Percentiles rank a stretch among this genome's conserved stretches.
Evolutionary conservation across 2,329 filamentous ascomycete genomes (phyloP).

Genomic region (Aspergillus intermedius): DNA sequence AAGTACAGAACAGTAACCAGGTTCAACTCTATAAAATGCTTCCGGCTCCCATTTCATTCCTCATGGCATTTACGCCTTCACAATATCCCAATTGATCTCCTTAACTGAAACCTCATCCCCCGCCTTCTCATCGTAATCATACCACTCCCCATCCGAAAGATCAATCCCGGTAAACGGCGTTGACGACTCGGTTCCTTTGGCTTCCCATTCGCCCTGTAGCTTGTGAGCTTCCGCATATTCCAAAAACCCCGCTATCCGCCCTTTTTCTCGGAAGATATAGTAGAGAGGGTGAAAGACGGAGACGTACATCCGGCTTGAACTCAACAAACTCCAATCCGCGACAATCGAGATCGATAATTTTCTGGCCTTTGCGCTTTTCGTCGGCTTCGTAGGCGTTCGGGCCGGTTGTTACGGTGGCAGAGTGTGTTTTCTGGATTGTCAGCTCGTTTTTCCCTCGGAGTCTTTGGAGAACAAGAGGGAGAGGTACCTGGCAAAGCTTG

Average conservation of each 20-base stretch:
- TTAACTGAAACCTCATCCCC: conserved; percentile 89
- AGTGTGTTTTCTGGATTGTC: conserved; percentile 40
- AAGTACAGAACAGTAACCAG: too few relatives aligned
- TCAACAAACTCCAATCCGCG: conserved; percentile 86
- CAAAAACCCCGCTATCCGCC: conserved; percentile 3
- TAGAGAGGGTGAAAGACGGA: background rate
- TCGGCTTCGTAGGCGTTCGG: conserved; percentile 59
- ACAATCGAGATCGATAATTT: conserved; percentile 87
- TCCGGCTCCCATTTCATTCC: too few relatives aligned
- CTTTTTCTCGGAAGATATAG: background rate
- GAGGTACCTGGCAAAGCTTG: conserved; percentile 83
- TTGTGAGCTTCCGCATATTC: background rate
- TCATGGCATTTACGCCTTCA: conserved; percentile 51
- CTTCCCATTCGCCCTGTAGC: conserved; percentile 79
- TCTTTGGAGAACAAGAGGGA: background rate
- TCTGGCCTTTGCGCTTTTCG: conserved; percentile 59
- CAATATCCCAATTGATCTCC: conserved; percentile 79
- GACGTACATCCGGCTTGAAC: conserved; percentile 76
- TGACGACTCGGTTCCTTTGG: conserved; percentile 69
- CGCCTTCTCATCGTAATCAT: conserved; percentile 93
- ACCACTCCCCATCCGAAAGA: conserved; percentile 88
- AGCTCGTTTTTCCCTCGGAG: background rate
- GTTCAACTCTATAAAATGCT: too few relatives aligned
- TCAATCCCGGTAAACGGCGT: conserved; percentile 81
- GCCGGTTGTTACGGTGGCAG: conserved; percentile 71